Conservation (phyloP, 2,329 filamentous ascomycete species). For the Diplodia scrobiculata region DNA sequence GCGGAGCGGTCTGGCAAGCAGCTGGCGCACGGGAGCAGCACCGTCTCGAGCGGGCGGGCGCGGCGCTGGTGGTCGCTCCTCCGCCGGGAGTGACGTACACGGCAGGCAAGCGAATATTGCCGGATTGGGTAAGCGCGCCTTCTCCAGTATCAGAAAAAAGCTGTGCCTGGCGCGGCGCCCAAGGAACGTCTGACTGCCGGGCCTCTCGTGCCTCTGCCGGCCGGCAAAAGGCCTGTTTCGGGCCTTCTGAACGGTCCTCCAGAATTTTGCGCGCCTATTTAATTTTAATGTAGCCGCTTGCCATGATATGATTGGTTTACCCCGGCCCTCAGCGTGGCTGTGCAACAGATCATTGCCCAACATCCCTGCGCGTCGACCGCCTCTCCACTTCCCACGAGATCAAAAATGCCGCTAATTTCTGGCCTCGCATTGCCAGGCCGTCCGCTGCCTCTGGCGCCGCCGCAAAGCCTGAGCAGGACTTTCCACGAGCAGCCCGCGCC, state of each 20-base stretch:
- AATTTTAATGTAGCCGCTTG: conserved; percentile 25
- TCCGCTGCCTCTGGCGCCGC: conserved; percentile 7
- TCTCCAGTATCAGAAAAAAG: conserved; percentile 12
- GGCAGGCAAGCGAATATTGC: conserved; percentile 7
- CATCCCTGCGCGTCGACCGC: conserved; percentile 26
- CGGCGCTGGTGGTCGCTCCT: neutral
- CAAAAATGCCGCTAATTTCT: conserved; percentile 27
- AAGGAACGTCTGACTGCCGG: neutral
- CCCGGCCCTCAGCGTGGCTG: conserved; percentile 27
- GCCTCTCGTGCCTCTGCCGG: neutral
- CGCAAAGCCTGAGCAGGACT: conserved; percentile 5
- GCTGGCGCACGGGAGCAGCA: neutral
- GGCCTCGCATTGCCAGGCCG: conserved; percentile 12
- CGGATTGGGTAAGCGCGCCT: conserved; percentile 15
- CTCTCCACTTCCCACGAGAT: conserved; percentile 27
- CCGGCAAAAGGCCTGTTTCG: neutral
- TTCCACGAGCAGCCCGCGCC: neutral
- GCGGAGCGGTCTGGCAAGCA: neutral
- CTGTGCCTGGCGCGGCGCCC: neutral
- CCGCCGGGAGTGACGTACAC: neutral
- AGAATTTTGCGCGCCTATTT: conserved; percentile 27
- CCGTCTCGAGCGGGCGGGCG: neutral
- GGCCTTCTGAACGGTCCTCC: conserved; percentile 20
- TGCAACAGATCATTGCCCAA: conserved; percentile 28
- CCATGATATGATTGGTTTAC: conserved; percentile 21